A percentile compares a stretch with the other conserved stretches of the same genome.
phyloP scores from a whole-genome alignment of 352 stramenopile genomes.

The Phytophthora megakarya region DNA sequence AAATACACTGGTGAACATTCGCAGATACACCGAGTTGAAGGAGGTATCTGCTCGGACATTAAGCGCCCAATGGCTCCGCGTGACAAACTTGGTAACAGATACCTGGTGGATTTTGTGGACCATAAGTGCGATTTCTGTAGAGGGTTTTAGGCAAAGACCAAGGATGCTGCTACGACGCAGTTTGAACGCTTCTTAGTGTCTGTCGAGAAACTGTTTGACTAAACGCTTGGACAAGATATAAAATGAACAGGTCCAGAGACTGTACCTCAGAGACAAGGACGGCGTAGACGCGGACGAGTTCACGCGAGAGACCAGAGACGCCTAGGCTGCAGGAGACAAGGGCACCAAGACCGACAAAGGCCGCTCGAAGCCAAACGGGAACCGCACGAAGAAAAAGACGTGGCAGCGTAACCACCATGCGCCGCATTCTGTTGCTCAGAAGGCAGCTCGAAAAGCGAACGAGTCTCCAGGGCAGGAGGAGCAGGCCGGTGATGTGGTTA shows the following conservation, averaged over 20 bases:
- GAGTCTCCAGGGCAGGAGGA: background rate
- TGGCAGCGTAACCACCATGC: background rate
- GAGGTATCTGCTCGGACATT: conserved; percentile 2
- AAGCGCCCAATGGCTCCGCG: background rate
- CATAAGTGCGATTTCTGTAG: conserved; percentile 19
- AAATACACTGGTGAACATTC: background rate
- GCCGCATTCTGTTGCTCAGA: background rate
- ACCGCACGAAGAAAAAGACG: background rate
- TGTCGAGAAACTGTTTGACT: conserved; percentile 11
- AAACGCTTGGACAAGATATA: background rate
- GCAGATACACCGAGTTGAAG: conserved; percentile 1
- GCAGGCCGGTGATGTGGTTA: background rate
- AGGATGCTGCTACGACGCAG: conserved; percentile 10
- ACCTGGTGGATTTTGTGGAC: conserved; percentile 28
- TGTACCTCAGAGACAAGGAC: background rate
- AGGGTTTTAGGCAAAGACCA: conserved; percentile 11
- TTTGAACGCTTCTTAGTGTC: conserved; percentile 13
- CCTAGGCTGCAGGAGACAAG: too few species aligned
- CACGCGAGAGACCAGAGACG: background rate
- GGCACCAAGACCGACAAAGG: too few species aligned
- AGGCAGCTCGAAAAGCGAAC: background rate
- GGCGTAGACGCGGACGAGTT: background rate
- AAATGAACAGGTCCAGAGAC: background rate
- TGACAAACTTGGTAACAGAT: conserved; percentile 1
- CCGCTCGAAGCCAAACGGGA: too few species aligned